phyloP scores from a whole-genome alignment of 2,329 filamentous ascomycete species.

The Pseudocercospora fijiensis region DNA sequence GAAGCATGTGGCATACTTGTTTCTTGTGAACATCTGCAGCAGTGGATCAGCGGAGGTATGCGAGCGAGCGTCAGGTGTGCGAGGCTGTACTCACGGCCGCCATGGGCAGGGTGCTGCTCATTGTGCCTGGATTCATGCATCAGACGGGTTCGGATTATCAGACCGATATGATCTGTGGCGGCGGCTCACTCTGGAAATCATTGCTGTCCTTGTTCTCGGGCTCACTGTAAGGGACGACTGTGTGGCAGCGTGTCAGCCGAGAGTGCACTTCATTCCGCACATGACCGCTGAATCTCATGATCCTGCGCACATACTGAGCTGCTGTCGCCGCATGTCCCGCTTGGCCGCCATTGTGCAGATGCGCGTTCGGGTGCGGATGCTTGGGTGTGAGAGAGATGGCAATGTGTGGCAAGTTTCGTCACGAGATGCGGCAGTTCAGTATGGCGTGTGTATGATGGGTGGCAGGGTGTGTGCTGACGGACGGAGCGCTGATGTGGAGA shows the following conservation, averaged over 20 bases:
- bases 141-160: not conserved
- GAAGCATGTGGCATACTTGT: conserved; percentile 59
- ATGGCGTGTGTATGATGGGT: not conserved
- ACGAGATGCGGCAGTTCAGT: conserved; percentile 7
- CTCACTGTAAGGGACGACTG: conserved; percentile 86
- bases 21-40: conserved; percentile 78
- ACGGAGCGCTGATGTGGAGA: not conserved
- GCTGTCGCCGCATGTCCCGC: conserved; percentile 73
- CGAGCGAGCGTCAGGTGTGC: conserved; percentile 14
- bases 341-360: conserved; percentile 59
- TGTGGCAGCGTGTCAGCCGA: conserved; percentile 7
- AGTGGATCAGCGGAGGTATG: conserved; percentile 16
- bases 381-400: not conserved
- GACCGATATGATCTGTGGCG: not conserved
- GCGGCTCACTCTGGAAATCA: conserved; percentile 63
- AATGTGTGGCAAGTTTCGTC: conserved; percentile 8
- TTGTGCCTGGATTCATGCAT: conserved; percentile 48
- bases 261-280: not conserved
- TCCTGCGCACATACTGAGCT: conserved; percentile 61
- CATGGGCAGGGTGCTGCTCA: conserved; percentile 85
- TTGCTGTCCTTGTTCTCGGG: conserved; percentile 63
- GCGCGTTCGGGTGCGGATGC: conserved; percentile 18
- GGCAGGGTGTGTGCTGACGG: not conserved
- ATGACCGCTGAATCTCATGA: not conserved
- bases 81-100: conserved; percentile 62